These are phyloP conservation scores for Aphanocladium album DNA, from an alignment of 2,329 filamentous ascomycete species.

Conservation along the genomic window DNA sequence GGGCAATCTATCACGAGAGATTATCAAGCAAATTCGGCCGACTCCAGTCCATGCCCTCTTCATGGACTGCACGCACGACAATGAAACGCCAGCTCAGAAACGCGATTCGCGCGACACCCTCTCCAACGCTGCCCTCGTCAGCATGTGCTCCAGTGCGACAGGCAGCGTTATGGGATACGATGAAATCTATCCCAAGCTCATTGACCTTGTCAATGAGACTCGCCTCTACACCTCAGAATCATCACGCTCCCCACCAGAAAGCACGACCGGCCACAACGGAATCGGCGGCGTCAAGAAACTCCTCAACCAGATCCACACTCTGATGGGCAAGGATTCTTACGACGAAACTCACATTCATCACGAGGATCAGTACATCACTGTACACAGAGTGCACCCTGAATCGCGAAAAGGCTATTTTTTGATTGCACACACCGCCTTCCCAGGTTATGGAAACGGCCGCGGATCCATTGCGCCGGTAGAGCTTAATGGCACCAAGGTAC, in stretches of 20 bases:
- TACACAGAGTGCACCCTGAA: slow-evolving; percentile 88
- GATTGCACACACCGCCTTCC: slow-evolving; percentile 93
- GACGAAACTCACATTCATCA: slow-evolving; percentile 96
- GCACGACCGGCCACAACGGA: slow-evolving; percentile 65
- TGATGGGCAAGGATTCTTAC: slow-evolving; percentile 94
- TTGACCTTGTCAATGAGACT: slow-evolving; percentile 90
- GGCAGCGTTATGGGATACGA: slow-evolving; percentile 98
- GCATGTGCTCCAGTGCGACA: slow-evolving; percentile 91
- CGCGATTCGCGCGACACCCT: slow-evolving; percentile 90
- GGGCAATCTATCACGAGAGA: slow-evolving; percentile 47
- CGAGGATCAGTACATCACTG: slow-evolving; percentile 91
- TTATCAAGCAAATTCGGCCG: slow-evolving; percentile 77
- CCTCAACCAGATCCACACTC: slow-evolving; percentile 87
- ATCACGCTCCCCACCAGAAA: slow-evolving; percentile 55
- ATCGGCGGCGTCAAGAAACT: slow-evolving; percentile 90
- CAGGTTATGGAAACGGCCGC: slow-evolving; percentile 80
- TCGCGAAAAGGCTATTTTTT: slow-evolving; percentile 92
- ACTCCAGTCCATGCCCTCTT: slow-evolving; percentile 89
- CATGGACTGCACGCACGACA: slow-evolving; percentile 99
- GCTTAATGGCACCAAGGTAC: slow-evolving; percentile 77
- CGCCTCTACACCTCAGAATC: slow-evolving; percentile 75
- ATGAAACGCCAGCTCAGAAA: slow-evolving; percentile 93
- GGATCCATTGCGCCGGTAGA: slow-evolving; percentile 74
- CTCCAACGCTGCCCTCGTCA: slow-evolving; percentile 87
- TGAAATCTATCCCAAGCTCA: slow-evolving; percentile 85